Evolutionary conservation across 495 filamentous ascomycete genomes (phyloP), one percentile per base, ranked within the genome.

Genomic region (Neurospora terricola): DNA sequence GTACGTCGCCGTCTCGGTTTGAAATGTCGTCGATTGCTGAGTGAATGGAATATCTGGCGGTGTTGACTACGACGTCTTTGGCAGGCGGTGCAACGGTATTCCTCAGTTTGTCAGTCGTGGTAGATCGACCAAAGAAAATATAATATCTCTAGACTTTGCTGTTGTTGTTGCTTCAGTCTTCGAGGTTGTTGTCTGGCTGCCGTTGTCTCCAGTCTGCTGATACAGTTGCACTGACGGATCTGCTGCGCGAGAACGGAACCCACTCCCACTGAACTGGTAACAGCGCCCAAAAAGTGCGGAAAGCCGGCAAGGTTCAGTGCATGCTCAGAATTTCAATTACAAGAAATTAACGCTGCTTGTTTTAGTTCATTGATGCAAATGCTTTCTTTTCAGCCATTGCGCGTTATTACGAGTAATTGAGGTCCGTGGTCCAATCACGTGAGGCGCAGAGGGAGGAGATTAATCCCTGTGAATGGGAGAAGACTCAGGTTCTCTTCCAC

Each of bases 351-450:
- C 54, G 14, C 54, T 34, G 54, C 3, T 36, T 27, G 54, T 66
- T 34, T 66, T 66, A 9, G 14, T 66, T 66, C 12, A 34, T 34
- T 36, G 27, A 34, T 66, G 27, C 54, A 66, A 66, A 66, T 18
- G 54, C 27, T 34, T 66, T 66, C 27, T 66, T 66, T 66, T 2
- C 23, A 18, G 27, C 27, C 2, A 66, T 66, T 66, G 27, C 54
- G 54, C 27, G 54, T 66, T 36, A 66, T 66, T 66, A 66, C 54
- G 54, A 34, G 54, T 66, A 66, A 34, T 66, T 9, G 16, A 66
- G 54, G 54, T 66, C 54, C 54, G 54, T 66, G 59, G 38, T 39
- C 39, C 54, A 38, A 74, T 74, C 73, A 74, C 73, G 73, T 74
- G 73, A 72, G 59, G n/a, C 38, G 42, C 59, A 54, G 72, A 69